phyloP scores from a whole-genome alignment of 495 filamentous ascomycete species.

The Aspergillus conjunctus region DNA sequence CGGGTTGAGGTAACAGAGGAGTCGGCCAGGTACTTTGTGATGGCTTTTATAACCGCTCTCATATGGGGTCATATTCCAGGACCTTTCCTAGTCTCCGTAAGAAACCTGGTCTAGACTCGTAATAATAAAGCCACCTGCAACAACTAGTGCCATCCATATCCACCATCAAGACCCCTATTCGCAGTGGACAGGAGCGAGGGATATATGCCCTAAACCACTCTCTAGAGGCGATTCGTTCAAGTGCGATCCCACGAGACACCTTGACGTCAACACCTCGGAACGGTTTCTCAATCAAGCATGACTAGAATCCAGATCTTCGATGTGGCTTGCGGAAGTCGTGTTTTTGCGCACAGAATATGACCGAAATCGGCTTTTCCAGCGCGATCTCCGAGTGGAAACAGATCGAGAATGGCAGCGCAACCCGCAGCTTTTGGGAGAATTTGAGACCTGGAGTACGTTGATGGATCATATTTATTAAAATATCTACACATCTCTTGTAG shows the following conservation, averaged over 20 bases:
- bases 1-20: neutral
- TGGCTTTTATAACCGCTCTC: neutral
- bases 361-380: neutral
- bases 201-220: neutral
- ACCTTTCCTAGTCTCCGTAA: no score
- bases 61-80: no score
- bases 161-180: neutral
- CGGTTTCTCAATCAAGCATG: neutral
- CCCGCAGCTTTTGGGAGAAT: no score
- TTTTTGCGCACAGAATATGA: neutral
- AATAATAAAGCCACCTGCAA: no score
- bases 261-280: slow-evolving; percentile 1
- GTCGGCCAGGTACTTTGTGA: neutral
- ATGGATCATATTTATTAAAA: no score
- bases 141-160: no score
- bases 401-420: no score
- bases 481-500: no score
- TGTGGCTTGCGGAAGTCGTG: neutral
- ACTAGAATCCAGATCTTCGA: neutral
- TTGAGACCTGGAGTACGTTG: no score
- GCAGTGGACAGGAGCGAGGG: neutral
- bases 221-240: neutral
- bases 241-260: neutral
- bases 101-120: no score
- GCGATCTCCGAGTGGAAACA: no score